Evolutionary conservation across 345 rosid genomes (phyloP), one percentile per base, ranked within the genome.

Genomic region (Boechera stricta): DNA sequence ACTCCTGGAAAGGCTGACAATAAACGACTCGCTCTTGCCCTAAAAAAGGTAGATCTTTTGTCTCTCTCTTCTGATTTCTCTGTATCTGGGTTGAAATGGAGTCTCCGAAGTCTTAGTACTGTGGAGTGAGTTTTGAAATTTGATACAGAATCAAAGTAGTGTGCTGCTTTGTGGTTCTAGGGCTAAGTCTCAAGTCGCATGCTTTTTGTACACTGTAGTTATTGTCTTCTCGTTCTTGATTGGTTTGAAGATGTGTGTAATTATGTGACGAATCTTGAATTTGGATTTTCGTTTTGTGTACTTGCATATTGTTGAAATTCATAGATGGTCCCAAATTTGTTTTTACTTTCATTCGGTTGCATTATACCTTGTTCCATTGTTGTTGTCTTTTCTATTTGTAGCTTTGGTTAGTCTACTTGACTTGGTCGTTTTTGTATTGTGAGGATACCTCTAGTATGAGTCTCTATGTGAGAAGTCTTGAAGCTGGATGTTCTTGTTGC

Each of bases 11-110:
- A 95, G 57, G 84, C 90, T 49, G 98, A 91, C 77, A 92, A 92
- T 78, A 95, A 92, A 82, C 86, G 94, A 70, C 87, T 95, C 12
- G 99, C 99, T 36, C 93, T 89, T 61, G 87, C 98, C 16, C 96
- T 92, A 5, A 95, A 95, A 82, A 95, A 91, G 98, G 98, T 89
- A 57, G 52, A 55, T 70, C 73, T 41, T 74, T 79, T 4, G 3
- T 42, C 7, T 62, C 10, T 21, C 16, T 65, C 55, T 54, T 21
- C 29, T 59, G 36, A 29, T 60, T 61, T 60, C 13, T 47, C 8
- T 41, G 36, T 64, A 0, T 67, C 21, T 75, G 33, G 59, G 52
- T 26, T 62, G 36, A 69, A 42, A n/a, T 76, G 31, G 31, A 12
- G 63, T 26, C 42, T 6, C 16, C 0, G 1, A 35, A 7, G 49